Evolutionary conservation across 495 filamentous ascomycete genomes (phyloP).

Genomic region (Penicillium cosmopolitanum): DNA sequence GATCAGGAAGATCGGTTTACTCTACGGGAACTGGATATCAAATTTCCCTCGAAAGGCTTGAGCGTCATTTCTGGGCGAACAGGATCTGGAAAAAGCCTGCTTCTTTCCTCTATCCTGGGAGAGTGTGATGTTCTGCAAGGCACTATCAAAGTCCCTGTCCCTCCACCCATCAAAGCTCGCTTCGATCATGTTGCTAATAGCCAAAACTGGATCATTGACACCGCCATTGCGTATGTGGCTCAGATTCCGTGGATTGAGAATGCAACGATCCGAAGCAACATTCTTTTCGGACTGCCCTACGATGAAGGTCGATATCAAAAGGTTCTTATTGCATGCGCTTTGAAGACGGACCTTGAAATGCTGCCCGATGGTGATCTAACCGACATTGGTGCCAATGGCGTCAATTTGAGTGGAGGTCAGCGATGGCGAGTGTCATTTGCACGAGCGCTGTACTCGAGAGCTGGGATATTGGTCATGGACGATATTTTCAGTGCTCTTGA

Average conservation of each 20-base stretch:
- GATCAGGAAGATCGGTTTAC: slow-evolving; percentile 50
- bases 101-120: slow-evolving; percentile 64
- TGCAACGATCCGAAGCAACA: slow-evolving; percentile 73
- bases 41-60: slow-evolving; percentile 68
- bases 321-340: slow-evolving; percentile 68
- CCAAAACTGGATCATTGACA: slow-evolving; percentile 52
- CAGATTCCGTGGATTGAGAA: slow-evolving; percentile 91
- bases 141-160: slow-evolving; percentile 49
- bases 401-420: slow-evolving; percentile 84
- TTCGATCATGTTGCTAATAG: slow-evolving; percentile 27
- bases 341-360: slow-evolving; percentile 75
- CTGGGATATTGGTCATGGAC: slow-evolving; percentile 77
- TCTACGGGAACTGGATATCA: slow-evolving; percentile 63
- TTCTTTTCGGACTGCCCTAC: slow-evolving; percentile 72
- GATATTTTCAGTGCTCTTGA: slow-evolving; percentile 78
- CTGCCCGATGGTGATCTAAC: slow-evolving; percentile 74
- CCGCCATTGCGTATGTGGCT: slow-evolving; percentile 73
- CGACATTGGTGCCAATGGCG: slow-evolving; percentile 80
- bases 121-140: slow-evolving; percentile 58
- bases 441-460: slow-evolving; percentile 77
- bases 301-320: slow-evolving; percentile 65
- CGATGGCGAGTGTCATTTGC: slow-evolving; percentile 82
- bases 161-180: slow-evolving; percentile 27
- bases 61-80: slow-evolving; percentile 65
- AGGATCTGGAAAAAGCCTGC: slow-evolving; percentile 66